These are phyloP conservation scores for Acer yangbiense DNA, from an alignment of 345 rosid genomes.

Conservation along the genomic window DNA sequence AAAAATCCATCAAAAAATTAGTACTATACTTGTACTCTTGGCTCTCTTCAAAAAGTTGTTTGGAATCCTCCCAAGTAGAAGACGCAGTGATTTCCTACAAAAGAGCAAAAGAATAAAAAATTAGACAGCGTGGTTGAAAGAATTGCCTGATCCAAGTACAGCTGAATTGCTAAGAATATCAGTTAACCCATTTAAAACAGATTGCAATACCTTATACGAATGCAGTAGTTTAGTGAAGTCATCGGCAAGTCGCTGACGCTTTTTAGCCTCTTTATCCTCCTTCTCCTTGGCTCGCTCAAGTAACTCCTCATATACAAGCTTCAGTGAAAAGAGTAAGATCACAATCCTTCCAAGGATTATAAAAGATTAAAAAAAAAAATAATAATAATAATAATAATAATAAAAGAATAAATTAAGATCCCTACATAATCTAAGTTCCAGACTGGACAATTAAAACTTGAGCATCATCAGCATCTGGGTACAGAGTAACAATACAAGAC, in stretches of 20 bases:
- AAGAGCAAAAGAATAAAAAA: slow-evolving; percentile 19
- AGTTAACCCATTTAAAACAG: not conserved
- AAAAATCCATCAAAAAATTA: not conserved
- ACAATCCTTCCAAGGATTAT: not conserved
- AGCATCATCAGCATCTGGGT: not conserved
- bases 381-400: no score
- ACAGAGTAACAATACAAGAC: not conserved
- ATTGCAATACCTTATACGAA: slow-evolving; percentile 62
- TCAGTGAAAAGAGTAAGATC: slow-evolving; percentile 22
- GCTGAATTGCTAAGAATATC: not conserved
- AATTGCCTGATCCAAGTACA: not conserved
- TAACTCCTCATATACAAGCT: slow-evolving; percentile 88
- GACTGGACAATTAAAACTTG: not conserved
- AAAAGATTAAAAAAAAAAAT: not conserved
- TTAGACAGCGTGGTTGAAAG: not conserved
- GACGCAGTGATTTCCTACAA: slow-evolving; percentile 74
- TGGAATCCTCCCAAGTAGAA: slow-evolving; percentile 85
- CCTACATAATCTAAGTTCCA: not conserved
- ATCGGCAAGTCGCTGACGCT: slow-evolving; percentile 82
- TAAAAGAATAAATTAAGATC: not conserved
- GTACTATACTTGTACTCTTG: slow-evolving; percentile 70
- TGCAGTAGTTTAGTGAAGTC: slow-evolving; percentile 73
- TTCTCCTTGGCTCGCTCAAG: slow-evolving; percentile 89
- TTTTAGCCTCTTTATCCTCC: slow-evolving; percentile 95
- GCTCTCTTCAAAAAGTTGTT: slow-evolving; percentile 73